Conservation (phyloP, 225 moss, liverwort and hornwort species). For the Straminergon stramineum region DNA sequence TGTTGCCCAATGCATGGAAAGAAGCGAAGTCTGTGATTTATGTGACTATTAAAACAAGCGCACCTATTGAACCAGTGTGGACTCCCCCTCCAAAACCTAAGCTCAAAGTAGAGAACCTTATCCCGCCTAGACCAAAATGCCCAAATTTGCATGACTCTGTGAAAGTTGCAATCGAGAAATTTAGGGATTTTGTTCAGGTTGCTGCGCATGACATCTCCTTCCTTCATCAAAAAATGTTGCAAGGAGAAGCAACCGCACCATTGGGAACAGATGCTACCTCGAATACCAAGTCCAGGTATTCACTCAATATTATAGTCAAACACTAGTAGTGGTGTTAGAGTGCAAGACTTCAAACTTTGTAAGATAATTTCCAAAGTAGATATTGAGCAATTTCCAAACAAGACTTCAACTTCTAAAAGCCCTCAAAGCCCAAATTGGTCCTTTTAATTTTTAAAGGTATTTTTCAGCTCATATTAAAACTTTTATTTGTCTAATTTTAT, state of each 20-base stretch:
- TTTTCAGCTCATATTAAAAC: too few relatives aligned
- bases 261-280: neutral
- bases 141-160: constrained; percentile 41
- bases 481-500: neutral
- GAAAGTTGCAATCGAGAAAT: constrained; percentile 43
- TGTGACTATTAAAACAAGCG: constrained; percentile 36
- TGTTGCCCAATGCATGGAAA: constrained; percentile 67
- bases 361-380: neutral
- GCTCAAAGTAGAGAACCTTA: constrained; percentile 48
- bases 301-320: neutral
- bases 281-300: constrained; percentile 19
- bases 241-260: neutral
- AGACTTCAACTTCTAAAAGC: too few relatives aligned
- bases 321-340: neutral
- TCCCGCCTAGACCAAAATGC: constrained; percentile 46
- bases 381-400: neutral
- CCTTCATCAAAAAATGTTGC: constrained; percentile 42
- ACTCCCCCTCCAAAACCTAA: constrained; percentile 43
- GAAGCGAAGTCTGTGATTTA: constrained; percentile 27
- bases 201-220: constrained; percentile 51
- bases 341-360: neutral
- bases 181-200: constrained; percentile 51
- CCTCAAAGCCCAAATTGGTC: accelerated
- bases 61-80: constrained; percentile 53
- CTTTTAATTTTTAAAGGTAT: too few relatives aligned